Evolutionary conservation across 208 protist species (phyloP).

Genomic region (Trypanosoma platydactyli): DNA sequence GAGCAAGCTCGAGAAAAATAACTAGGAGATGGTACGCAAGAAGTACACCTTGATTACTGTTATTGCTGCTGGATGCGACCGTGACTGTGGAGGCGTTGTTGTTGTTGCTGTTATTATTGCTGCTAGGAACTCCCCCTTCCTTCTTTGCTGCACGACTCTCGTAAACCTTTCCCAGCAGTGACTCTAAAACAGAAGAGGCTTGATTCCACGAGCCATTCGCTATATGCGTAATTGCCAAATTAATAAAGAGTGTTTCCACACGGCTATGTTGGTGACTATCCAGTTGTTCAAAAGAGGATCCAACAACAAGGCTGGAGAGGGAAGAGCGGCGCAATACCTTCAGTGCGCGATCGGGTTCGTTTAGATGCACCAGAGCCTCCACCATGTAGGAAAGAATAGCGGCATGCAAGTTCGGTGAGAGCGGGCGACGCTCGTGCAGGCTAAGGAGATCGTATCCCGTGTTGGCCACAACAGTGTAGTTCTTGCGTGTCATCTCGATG

Average conservation of each 20-base stretch:
- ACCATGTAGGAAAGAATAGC: slow-evolving; percentile 82
- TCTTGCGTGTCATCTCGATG: slow-evolving; percentile 68
- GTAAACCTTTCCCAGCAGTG: slow-evolving; percentile 77
- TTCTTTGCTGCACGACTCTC: slow-evolving; percentile 38
- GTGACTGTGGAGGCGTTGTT: slow-evolving; percentile 41
- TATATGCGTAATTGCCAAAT: slow-evolving; percentile 82
- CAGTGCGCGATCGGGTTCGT: slow-evolving; percentile 74
- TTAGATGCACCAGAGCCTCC: slow-evolving; percentile 81
- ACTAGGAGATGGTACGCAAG: slow-evolving; percentile 78
- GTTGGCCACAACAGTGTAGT: slow-evolving; percentile 77
- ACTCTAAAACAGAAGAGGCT: slow-evolving; percentile 76
- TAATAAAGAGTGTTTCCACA: slow-evolving; percentile 83
- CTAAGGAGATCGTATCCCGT: slow-evolving; percentile 70
- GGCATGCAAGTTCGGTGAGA: slow-evolving; percentile 64
- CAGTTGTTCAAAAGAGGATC: slow-evolving; percentile 35
- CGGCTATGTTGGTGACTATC: slow-evolving; percentile 79
- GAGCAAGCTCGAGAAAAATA: slow-evolving; percentile 83
- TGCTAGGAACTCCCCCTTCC: not conserved
- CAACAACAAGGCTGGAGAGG: slow-evolving; percentile 61
- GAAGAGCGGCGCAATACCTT: slow-evolving; percentile 68
- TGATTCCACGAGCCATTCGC: slow-evolving; percentile 83
- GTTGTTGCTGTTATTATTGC: slow-evolving; percentile 14
- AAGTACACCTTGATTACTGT: slow-evolving; percentile 30
- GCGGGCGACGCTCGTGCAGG: slow-evolving; percentile 54
- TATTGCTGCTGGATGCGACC: not conserved